Percentiles rank a stretch among this genome's conserved stretches.
Evolutionary conservation across 768 basidiomycete species (phyloP).

Genomic region (Gautieria morchelliformis): DNA sequence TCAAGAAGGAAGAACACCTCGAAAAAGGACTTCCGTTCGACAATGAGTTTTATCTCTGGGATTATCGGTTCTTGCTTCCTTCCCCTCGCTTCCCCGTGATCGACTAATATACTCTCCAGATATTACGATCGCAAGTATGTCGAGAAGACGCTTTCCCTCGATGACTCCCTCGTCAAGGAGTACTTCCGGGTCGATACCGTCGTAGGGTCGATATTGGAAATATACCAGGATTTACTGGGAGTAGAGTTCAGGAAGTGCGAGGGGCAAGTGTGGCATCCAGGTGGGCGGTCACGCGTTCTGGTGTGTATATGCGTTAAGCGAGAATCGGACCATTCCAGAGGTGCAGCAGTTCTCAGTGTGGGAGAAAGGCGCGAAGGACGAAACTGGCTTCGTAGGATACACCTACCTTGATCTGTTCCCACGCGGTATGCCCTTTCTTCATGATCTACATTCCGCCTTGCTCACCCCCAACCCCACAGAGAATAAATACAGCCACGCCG

Average conservation of each 20-base stretch:
- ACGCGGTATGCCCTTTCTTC: conserved; percentile 39
- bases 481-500: conserved; percentile 78
- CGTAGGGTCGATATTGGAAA: conserved; percentile 70
- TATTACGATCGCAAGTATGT: conserved; percentile 43
- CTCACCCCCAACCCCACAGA: conserved; percentile 26
- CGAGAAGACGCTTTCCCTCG: conserved; percentile 57
- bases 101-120: background rate
- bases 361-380: conserved; percentile 67
- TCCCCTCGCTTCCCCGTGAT: background rate
- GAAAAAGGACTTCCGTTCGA: conserved; percentile 54
- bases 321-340: conserved; percentile 31
- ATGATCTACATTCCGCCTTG: too few relatives aligned
- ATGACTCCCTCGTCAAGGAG: conserved; percentile 75
- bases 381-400: conserved; percentile 69
- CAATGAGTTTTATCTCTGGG: conserved; percentile 73
- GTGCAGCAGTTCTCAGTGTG: conserved; percentile 81
- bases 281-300: conserved; percentile 26
- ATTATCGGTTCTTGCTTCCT: conserved; percentile 48
- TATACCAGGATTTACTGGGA: conserved; percentile 76
- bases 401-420: conserved; percentile 87
- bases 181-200: conserved; percentile 84
- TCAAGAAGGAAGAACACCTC: conserved; percentile 70
- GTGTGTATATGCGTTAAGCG: background rate
- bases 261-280: conserved; percentile 72
- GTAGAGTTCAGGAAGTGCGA: conserved; percentile 52